Evolutionary conservation across 176 grass and related monocot species (phyloP).

Genomic region (Carex scoparia): DNA sequence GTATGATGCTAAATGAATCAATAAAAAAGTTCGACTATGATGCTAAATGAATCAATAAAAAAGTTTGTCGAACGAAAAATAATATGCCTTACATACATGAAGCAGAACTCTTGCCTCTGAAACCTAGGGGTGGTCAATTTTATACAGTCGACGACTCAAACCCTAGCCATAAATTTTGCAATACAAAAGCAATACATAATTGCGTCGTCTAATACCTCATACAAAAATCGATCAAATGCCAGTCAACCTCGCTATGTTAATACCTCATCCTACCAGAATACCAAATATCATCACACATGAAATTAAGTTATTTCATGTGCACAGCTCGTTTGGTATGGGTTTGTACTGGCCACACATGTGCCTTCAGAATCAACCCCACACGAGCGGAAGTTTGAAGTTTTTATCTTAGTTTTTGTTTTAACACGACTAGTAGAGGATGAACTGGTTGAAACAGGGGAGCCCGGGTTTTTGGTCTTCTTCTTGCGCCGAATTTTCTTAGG

Average conservation of each 20-base stretch:
- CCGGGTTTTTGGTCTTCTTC: constrained; percentile 14
- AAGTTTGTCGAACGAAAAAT: neutral
- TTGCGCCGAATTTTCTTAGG: constrained; percentile 17
- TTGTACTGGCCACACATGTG: neutral
- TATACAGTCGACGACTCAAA: constrained; percentile 3
- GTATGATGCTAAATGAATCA: neutral
- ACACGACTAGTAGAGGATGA: neutral
- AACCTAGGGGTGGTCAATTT: constrained; percentile 14
- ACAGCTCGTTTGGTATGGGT: neutral
- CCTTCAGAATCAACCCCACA: constrained; percentile 13
- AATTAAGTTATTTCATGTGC: constrained; percentile 5
- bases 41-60: neutral
- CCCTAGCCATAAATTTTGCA: constrained; percentile 1
- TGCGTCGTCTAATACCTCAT: neutral
- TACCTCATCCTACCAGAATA: neutral
- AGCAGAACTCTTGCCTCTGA: neutral
- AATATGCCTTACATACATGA: constrained; percentile 11
- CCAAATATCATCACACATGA: neutral
- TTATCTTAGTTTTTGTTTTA: neutral
- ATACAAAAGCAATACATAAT: neutral
- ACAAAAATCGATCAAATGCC: neutral
- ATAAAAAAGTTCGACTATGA: neutral
- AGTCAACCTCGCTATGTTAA: constrained; percentile 25
- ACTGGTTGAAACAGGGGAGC: constrained; percentile 1
- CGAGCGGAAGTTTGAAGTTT: neutral